Evolutionary conservation across 169 alveolate genomes (phyloP).

Genomic region (Eimeria brunetti): DNA sequence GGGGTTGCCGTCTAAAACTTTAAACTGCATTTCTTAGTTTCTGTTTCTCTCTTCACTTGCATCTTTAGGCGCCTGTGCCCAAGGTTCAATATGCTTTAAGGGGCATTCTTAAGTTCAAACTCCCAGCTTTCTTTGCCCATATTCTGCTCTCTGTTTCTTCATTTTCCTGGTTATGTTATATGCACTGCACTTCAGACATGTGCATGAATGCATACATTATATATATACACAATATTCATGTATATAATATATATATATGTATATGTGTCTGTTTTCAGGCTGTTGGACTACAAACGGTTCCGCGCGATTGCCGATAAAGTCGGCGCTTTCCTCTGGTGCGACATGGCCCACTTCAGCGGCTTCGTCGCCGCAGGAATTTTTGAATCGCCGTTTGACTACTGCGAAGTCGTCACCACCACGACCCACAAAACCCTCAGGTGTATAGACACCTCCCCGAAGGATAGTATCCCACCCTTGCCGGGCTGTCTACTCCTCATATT

Average conservation of each 20-base stretch:
- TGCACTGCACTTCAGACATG: no score
- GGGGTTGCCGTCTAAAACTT: neutral
- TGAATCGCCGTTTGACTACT: constrained; percentile 92
- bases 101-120: no score
- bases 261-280: constrained; percentile 28
- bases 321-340: constrained; percentile 97
- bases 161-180: no score
- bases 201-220: neutral
- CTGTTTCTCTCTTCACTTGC: no score
- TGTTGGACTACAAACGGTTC: constrained; percentile 82
- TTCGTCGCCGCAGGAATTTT: constrained; percentile 95
- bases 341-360: constrained; percentile 97
- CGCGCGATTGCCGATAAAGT: constrained; percentile 96
- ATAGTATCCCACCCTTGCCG: neutral
- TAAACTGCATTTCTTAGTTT: no score
- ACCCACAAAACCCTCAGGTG: constrained; percentile 92
- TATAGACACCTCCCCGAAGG: neutral
- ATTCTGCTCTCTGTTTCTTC: no score
- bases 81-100: no score
- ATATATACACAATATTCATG: neutral
- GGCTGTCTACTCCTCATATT: neutral
- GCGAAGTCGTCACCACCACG: constrained; percentile 98
- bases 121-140: no score
- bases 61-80: neutral
- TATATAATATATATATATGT: no score